Evolutionary conservation across 1,139 yeast species (phyloP).

Genomic region (Insectozyma bohioensis): DNA sequence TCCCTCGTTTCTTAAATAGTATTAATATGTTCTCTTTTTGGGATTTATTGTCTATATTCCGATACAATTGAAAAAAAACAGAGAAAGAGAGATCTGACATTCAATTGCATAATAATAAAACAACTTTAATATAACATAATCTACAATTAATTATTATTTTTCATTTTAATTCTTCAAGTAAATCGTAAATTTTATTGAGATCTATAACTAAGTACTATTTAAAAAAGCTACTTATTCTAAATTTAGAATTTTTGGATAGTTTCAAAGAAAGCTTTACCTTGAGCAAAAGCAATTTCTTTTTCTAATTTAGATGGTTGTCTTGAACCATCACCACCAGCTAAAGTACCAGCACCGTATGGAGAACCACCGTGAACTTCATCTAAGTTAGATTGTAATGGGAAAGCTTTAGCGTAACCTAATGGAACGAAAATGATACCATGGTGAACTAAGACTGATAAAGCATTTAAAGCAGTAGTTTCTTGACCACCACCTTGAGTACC

Average conservation of each 20-base stretch:
- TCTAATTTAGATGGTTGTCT: slow-evolving; percentile 70
- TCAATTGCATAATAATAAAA: too few relatives aligned
- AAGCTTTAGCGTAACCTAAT: slow-evolving; percentile 69
- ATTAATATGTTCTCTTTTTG: too few relatives aligned
- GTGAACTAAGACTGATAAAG: slow-evolving; percentile 68
- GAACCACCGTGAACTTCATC: slow-evolving; percentile 80
- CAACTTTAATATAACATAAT: too few relatives aligned
- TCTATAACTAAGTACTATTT: too few relatives aligned
- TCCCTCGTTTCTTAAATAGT: too few relatives aligned
- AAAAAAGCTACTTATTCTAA: too few relatives aligned
- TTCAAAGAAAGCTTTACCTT: slow-evolving; percentile 49
- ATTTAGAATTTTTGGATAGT: slow-evolving; percentile 24
- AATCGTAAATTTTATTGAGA: too few relatives aligned
- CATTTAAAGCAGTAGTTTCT: slow-evolving; percentile 66
- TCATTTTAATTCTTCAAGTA: too few relatives aligned
- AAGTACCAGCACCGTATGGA: slow-evolving; percentile 88
- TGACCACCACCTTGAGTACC: slow-evolving; percentile 87
- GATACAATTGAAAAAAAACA: too few relatives aligned
- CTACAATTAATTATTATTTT: too few relatives aligned
- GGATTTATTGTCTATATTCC: too few relatives aligned
- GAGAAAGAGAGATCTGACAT: too few relatives aligned
- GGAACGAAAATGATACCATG: slow-evolving; percentile 83
- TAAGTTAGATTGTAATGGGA: slow-evolving; percentile 57
- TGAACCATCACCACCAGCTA: slow-evolving; percentile 78
- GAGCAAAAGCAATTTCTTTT: slow-evolving; percentile 57